Evolutionary conservation across 352 stramenopile genomes (phyloP).

Genomic region (Phytophthora pseudosyringae): DNA sequence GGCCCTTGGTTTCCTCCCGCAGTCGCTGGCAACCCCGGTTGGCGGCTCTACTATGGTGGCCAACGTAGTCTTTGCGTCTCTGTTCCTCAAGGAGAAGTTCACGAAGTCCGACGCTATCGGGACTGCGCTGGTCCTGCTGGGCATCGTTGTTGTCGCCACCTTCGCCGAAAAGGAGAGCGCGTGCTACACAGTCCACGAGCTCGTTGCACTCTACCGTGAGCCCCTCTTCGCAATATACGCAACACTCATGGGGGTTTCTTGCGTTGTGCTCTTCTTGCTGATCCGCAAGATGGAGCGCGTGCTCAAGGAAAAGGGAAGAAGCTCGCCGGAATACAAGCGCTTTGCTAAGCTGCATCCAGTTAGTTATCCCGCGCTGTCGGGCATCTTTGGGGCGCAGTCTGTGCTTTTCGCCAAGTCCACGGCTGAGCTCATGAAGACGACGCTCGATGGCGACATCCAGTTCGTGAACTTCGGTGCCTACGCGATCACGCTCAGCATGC

Average conservation of each 20-base stretch:
- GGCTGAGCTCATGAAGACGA: slow-evolving; percentile 85
- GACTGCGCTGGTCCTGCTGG: slow-evolving; percentile 67
- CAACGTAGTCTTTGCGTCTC: slow-evolving; percentile 83
- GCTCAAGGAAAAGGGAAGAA: slow-evolving; percentile 45
- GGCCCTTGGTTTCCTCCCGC: slow-evolving; percentile 78
- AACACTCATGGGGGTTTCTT: slow-evolving; percentile 52
- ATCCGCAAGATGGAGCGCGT: slow-evolving; percentile 54
- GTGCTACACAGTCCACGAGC: slow-evolving; percentile 81
- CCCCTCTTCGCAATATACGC: slow-evolving; percentile 74
- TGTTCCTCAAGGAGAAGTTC: slow-evolving; percentile 83
- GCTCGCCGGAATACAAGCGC: slow-evolving; percentile 57
- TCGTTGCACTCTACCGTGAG: slow-evolving; percentile 71
- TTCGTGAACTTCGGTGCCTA: slow-evolving; percentile 82
- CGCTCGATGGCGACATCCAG: slow-evolving; percentile 71
- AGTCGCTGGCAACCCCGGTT: slow-evolving; percentile 81
- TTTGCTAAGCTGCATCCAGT: slow-evolving; percentile 70
- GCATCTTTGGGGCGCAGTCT: slow-evolving; percentile 81
- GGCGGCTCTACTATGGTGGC: slow-evolving; percentile 85
- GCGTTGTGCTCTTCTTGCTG: slow-evolving; percentile 43
- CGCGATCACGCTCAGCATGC: slow-evolving; percentile 79
- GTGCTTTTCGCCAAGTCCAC: slow-evolving; percentile 87
- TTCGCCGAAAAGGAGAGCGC: slow-evolving; percentile 81
- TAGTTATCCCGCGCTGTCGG: slow-evolving; percentile 73
- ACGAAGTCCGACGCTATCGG: slow-evolving; percentile 68
- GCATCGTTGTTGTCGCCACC: slow-evolving; percentile 79